Conservation (phyloP, 108 stramenopile species). For the Fistulifera solaris region DNA sequence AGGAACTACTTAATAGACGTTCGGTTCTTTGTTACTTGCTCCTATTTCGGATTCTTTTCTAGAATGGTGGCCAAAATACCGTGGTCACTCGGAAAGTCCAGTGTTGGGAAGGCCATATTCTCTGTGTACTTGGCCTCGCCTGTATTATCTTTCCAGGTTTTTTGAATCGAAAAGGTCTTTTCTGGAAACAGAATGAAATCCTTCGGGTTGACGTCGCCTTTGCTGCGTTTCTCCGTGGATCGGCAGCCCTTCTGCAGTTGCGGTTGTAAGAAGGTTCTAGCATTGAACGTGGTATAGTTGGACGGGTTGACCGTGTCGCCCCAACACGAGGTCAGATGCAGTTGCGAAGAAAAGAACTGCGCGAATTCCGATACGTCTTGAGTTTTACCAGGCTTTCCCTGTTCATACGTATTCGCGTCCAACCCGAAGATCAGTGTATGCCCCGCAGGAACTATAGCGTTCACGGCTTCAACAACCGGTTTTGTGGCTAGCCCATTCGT, state of each 20-base stretch:
- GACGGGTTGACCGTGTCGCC: constrained; percentile 56
- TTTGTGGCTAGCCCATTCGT: constrained; percentile 85
- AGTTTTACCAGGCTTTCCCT: constrained; percentile 58
- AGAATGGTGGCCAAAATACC: constrained; percentile 64
- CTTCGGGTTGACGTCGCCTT: constrained; percentile 81
- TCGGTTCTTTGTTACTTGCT: neutral
- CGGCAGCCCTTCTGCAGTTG: constrained; percentile 86
- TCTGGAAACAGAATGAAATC: constrained; percentile 78
- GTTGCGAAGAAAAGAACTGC: constrained; percentile 26
- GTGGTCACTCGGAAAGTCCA: constrained; percentile 82
- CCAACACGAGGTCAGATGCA: constrained; percentile 59
- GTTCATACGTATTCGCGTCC: constrained; percentile 84
- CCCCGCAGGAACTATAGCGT: constrained; percentile 21
- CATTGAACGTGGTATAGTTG: constrained; percentile 71
- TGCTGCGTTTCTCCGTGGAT: constrained; percentile 38
- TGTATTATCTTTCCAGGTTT: constrained; percentile 79
- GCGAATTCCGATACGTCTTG: constrained; percentile 74
- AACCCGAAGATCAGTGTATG: constrained; percentile 76
- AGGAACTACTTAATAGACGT: too few relatives aligned
- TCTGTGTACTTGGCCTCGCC: constrained; percentile 55
- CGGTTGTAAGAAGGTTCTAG: constrained; percentile 69
- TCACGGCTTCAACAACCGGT: constrained; percentile 62
- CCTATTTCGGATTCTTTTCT: constrained; percentile 19
- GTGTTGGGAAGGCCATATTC: constrained; percentile 79
- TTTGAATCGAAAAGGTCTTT: constrained; percentile 37